Evolutionary conservation across 495 filamentous ascomycete genomes (phyloP).

Genomic region (Delitschia confertaspora): DNA sequence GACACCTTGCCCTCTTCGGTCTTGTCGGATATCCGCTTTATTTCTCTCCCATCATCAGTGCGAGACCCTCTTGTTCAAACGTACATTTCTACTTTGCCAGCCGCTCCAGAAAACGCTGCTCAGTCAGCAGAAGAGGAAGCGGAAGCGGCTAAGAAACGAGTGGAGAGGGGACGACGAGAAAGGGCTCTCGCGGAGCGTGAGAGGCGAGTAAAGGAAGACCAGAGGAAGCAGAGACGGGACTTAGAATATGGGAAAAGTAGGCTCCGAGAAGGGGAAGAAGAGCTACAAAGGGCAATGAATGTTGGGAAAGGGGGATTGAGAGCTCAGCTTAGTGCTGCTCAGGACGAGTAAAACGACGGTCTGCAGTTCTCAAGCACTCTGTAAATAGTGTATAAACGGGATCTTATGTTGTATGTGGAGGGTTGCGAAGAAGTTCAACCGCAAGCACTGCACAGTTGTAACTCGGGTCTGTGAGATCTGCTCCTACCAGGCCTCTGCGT

Average conservation of each 20-base stretch:
- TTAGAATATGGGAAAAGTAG: constrained; percentile 57
- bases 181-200: constrained; percentile 68
- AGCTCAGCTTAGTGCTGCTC: constrained; percentile 17
- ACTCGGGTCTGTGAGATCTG: too few relatives aligned
- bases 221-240: constrained; percentile 55
- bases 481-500: too few relatives aligned
- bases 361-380: too few relatives aligned
- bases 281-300: constrained; percentile 70
- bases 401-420: too few relatives aligned
- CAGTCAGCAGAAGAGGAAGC: constrained; percentile 50
- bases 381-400: too few relatives aligned
- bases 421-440: too few relatives aligned
- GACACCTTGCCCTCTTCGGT: constrained; percentile 59
- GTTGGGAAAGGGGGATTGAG: constrained; percentile 57
- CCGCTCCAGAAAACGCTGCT: constrained; percentile 49
- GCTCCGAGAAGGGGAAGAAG: constrained; percentile 65
- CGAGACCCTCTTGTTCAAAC: constrained; percentile 67
- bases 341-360: too few relatives aligned
- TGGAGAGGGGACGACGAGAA: constrained; percentile 60
- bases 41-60: constrained; percentile 59
- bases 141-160: constrained; percentile 47
- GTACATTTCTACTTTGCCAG: constrained; percentile 63
- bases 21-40: constrained; percentile 68
- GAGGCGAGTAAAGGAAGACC: constrained; percentile 64
- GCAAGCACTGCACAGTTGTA: too few relatives aligned